Conservation (phyloP, 495 filamentous ascomycete genomes). For the Podospora pseudocomata region DNA sequence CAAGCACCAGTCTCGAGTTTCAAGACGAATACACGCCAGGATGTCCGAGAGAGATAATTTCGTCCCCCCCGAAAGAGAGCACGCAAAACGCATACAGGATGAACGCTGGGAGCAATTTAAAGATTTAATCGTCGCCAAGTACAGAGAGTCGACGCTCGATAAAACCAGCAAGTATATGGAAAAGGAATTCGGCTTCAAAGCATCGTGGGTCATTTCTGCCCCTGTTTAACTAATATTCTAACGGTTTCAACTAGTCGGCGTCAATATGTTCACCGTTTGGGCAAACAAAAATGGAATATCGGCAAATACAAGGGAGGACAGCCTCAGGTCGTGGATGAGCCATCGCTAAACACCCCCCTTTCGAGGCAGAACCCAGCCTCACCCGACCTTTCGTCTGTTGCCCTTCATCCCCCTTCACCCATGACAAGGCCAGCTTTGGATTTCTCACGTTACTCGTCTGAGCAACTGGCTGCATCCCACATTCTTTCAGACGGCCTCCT, state of each 20-base stretch:
- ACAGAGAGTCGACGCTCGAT: constrained; percentile 16
- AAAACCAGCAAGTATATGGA: constrained; percentile 23
- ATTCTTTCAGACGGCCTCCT: constrained; percentile 13
- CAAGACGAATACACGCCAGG: not conserved
- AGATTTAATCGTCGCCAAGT: constrained; percentile 16
- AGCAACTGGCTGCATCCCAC: not conserved
- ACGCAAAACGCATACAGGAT: too few species aligned
- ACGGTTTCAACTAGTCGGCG: constrained; percentile 14
- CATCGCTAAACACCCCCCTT: too few species aligned
- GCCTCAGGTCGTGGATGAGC: not conserved
- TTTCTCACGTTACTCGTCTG: not conserved
- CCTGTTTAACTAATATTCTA: not conserved
- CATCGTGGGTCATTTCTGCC: constrained; percentile 23
- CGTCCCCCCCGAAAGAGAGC: not conserved
- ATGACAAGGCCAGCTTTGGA: not conserved
- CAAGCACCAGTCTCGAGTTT: not conserved
- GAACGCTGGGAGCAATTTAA: constrained; percentile 10
- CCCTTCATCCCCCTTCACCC: not conserved
- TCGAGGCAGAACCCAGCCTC: not conserved
- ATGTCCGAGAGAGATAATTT: not conserved
- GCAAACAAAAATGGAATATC: constrained; percentile 15
- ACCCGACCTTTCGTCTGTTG: not conserved
- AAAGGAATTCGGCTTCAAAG: constrained; percentile 23
- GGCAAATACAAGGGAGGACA: constrained; percentile 19
- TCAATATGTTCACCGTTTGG: constrained; percentile 22